Evolutionary conservation across 2,329 filamentous ascomycete species (phyloP), one percentile per base, ranked within the genome.

Genomic region (Colletotrichum sp.): DNA sequence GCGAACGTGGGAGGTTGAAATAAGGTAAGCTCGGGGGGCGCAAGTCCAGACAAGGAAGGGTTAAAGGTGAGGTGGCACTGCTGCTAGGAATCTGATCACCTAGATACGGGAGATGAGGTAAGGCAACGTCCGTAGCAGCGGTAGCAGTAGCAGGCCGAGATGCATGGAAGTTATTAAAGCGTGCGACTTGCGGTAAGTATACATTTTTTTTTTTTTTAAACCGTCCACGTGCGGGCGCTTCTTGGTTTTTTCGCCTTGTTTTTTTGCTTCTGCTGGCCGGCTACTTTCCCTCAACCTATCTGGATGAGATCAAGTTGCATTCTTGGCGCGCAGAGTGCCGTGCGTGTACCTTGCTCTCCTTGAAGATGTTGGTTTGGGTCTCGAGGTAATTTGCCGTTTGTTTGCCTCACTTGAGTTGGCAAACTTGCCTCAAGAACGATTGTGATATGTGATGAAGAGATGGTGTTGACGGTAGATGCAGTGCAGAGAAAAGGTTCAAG

Each of bases 91-190:
- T 72, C 68, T 29, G 63, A 74, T 74, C 68, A 69, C 62, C 72
- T 74, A 67, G 68, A 74, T 67, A 72, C 69, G 57, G 72, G 59
- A 72, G 72, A 74, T 74, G 72, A 74, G 72, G 72, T 74, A 74
- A 74, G 72, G 69, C 72, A 59, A 68, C 29, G 24, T 61, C 59
- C 63, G 68, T 63, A 51, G n/a, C n/a, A 51, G 43, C n/a, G n/a
- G 43, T 51, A 51, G n/a, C 11, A 51, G 43, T 51, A n/a, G 69
- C 58, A 62, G 69, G 57, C 69, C 63, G 72, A 71, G 68, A 74
- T 74, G 69, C 55, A 61, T n/a, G 59, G 61, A 36, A 62, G 54
- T 51, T 29, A 59, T 47, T 33, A 66, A 72, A 58, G 57, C 66
- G 66, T 51, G 43, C 18, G 13, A 24, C 27, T 57, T 55, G 63